A percentile compares a stretch with the other conserved stretches of the same genome.
These are phyloP conservation scores for Saturnispora sanitii DNA, from an alignment of 805 yeast species.

Conservation along the genomic window DNA sequence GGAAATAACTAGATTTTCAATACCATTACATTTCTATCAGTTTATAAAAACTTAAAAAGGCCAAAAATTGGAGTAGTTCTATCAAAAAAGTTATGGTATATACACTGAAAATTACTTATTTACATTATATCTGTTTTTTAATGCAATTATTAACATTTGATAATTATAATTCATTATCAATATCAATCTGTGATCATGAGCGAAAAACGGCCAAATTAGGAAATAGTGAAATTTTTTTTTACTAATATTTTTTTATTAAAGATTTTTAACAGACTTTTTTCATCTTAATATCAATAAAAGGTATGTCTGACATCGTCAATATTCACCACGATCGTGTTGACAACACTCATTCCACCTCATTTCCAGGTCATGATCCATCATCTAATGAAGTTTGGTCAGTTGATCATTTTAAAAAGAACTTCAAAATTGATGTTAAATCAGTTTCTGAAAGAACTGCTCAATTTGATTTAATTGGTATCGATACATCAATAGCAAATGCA, in stretches of 20 bases:
- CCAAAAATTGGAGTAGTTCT: too few relatives aligned
- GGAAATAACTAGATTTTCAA: too few relatives aligned
- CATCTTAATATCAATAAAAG: not conserved
- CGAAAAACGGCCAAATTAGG: too few relatives aligned
- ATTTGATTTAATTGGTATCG: slow-evolving; percentile 79
- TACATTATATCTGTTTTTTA: too few relatives aligned
- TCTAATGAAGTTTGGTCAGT: slow-evolving; percentile 74
- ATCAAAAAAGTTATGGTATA: too few relatives aligned
- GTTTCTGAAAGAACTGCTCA: slow-evolving; percentile 63
- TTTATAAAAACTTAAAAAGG: too few relatives aligned
- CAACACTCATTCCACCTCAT: slow-evolving; percentile 80
- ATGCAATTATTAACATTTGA: too few relatives aligned
- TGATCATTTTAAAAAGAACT: slow-evolving; percentile 60
- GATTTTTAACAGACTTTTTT: slow-evolving; percentile 1
- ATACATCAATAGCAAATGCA: slow-evolving; percentile 91
- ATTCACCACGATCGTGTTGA: slow-evolving; percentile 88
- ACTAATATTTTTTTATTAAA: not conserved
- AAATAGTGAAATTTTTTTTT: not conserved
- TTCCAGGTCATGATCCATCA: slow-evolving; percentile 66
- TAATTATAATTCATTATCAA: too few relatives aligned
- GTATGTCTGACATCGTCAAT: slow-evolving; percentile 58
- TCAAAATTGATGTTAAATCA: slow-evolving; percentile 58
- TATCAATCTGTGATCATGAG: too few relatives aligned
- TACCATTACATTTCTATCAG: too few relatives aligned
- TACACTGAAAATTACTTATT: too few relatives aligned